These are phyloP conservation scores for Pyricularia pennisetigena DNA, from an alignment of 2,329 filamentous ascomycete species.

Conservation along the genomic window DNA sequence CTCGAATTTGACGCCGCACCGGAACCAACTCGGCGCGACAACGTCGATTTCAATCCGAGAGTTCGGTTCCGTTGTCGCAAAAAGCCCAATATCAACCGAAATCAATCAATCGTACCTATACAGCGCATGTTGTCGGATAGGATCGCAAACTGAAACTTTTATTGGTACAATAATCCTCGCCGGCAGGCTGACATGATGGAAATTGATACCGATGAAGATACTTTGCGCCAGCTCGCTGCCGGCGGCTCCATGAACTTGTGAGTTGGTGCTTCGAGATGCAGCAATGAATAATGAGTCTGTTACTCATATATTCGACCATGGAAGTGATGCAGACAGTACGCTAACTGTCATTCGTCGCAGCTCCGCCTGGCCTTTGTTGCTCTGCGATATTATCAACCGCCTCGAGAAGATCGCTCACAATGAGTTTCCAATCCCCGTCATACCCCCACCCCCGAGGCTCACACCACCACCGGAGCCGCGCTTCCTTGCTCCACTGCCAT, in stretches of 20 bases:
- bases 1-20: neutral
- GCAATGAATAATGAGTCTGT: neutral
- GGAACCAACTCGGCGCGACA: neutral
- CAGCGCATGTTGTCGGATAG: neutral
- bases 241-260: conserved; percentile 48
- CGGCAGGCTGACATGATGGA: conserved; percentile 32
- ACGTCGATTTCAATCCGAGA: neutral
- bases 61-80: neutral
- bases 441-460: conserved; percentile 30
- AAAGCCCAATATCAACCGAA: neutral
- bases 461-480: conserved; percentile 28
- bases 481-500: conserved; percentile 33
- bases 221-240: conserved; percentile 36
- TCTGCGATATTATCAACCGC: conserved; percentile 54
- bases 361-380: conserved; percentile 57
- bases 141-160: neutral
- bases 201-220: conserved; percentile 40
- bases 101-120: neutral
- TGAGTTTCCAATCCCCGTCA: conserved; percentile 64
- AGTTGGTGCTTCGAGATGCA: conserved; percentile 16
- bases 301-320: neutral
- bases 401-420: conserved; percentile 67
- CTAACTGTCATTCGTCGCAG: conserved; percentile 27
- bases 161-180: neutral
- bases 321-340: neutral